phyloP scores from a whole-genome alignment of 345 rosid species.

The Cochlearia excelsa region DNA sequence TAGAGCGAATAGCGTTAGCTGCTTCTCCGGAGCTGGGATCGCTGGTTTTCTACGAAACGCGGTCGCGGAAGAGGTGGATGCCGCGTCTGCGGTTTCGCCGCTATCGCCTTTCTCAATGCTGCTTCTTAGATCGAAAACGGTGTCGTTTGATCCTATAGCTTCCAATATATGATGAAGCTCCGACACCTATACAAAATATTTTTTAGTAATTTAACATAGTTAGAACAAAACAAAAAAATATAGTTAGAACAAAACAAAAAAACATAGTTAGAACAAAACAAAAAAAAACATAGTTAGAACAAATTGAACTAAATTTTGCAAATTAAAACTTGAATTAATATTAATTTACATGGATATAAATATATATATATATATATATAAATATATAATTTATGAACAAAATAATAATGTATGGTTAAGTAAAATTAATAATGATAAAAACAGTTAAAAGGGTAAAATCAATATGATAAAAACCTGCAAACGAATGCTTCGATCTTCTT shows the following conservation, averaged over 20 bases:
- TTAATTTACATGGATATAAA: neutral
- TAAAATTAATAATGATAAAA: too few species aligned
- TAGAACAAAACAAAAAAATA: too few species aligned
- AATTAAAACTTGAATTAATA: neutral
- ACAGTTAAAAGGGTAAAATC: too few species aligned
- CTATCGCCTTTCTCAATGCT: constrained; percentile 52
- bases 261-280: too few species aligned
- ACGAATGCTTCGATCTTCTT: constrained; percentile 50
- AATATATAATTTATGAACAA: too few species aligned
- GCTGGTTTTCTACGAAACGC: constrained; percentile 30
- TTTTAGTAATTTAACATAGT: neutral
- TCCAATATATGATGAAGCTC: constrained; percentile 52
- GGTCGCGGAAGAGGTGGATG: constrained; percentile 33
- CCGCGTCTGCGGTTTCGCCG: constrained; percentile 43
- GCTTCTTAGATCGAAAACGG: constrained; percentile 57
- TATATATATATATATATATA: too few species aligned
- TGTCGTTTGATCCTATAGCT: constrained; percentile 47
- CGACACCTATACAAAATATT: constrained; percentile 27
- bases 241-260: too few species aligned
- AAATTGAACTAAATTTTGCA: too few species aligned
- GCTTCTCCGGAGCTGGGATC: constrained; percentile 66
- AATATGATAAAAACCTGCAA: constrained; percentile 37
- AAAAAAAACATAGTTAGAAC: neutral
- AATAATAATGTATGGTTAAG: too few species aligned
- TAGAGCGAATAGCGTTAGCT: constrained; percentile 80